These are phyloP conservation scores for Sporothrix mexicana DNA, from an alignment of 2,329 filamentous ascomycete species.

Conservation along the genomic window DNA sequence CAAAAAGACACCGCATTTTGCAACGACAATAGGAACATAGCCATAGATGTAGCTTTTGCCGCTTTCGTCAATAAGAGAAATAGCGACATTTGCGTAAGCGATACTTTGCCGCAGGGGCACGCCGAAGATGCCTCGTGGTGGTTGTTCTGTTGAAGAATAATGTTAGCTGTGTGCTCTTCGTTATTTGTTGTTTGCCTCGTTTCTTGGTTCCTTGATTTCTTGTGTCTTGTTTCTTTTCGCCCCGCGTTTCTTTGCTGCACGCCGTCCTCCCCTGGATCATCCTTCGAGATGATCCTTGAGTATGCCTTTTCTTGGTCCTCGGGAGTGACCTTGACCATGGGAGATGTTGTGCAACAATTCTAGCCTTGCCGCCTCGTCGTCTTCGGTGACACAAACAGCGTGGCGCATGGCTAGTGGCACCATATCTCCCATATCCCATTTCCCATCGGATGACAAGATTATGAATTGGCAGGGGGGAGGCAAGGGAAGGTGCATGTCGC, in stretches of 20 bases:
- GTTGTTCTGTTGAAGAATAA: slow-evolving; percentile 47
- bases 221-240: neutral
- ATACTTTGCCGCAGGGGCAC: slow-evolving; percentile 93
- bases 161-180: neutral
- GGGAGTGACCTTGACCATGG: slow-evolving; percentile 23
- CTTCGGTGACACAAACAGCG: slow-evolving; percentile 24
- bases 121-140: slow-evolving; percentile 83
- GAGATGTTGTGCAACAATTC: slow-evolving; percentile 33
- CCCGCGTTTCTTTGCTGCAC: neutral
- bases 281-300: neutral
- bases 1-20: slow-evolving; percentile 94
- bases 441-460: slow-evolving; percentile 12
- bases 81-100: slow-evolving; percentile 96
- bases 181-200: no score
- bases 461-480: neutral
- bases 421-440: slow-evolving; percentile 7
- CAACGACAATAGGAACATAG: slow-evolving; percentile 97
- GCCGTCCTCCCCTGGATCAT: neutral
- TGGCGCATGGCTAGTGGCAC: slow-evolving; percentile 31
- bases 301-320: slow-evolving; percentile 33
- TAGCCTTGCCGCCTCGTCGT: slow-evolving; percentile 30
- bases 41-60: slow-evolving; percentile 97
- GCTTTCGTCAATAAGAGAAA: slow-evolving; percentile 90
- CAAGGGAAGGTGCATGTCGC: neutral
- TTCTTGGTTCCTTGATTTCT: neutral